phyloP scores from a whole-genome alignment of 768 basidiomycete genomes.

The Tricholoma matsutake region DNA sequence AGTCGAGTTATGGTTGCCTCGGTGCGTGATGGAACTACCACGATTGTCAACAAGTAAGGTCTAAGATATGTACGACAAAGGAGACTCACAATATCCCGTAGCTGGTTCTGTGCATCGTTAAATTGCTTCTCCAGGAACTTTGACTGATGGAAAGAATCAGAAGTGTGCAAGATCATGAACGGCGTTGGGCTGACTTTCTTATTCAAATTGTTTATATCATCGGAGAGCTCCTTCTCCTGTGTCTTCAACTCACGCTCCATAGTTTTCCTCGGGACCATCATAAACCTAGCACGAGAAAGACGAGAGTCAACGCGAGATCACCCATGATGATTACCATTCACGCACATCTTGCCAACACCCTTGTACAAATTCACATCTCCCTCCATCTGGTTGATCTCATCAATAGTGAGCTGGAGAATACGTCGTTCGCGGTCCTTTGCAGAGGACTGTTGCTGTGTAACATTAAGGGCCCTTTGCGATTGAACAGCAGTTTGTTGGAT shows the following conservation, averaged over 20 bases:
- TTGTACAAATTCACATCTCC: conserved; percentile 84
- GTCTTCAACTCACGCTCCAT: conserved; percentile 74
- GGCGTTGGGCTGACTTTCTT: conserved; percentile 66
- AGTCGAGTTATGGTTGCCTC: conserved; percentile 29
- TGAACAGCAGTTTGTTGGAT: conserved; percentile 89
- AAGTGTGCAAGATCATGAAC: not conserved
- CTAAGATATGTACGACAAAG: not conserved
- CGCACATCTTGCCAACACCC: conserved; percentile 94
- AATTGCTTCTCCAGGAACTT: conserved; percentile 95
- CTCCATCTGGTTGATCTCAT: conserved; percentile 71
- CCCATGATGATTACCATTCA: not conserved
- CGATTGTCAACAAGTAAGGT: not conserved
- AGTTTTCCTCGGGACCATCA: conserved; percentile 75
- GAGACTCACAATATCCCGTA: conserved; percentile 75
- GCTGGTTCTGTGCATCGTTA: conserved; percentile 82
- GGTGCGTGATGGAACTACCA: conserved; percentile 56
- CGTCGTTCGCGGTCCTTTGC: conserved; percentile 87
- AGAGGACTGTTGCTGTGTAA: conserved; percentile 71
- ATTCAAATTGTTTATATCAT: conserved; percentile 75
- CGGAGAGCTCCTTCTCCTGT: conserved; percentile 80
- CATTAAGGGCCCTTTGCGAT: conserved; percentile 74
- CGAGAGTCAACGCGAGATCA: not conserved
- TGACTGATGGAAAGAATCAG: conserved; percentile 40
- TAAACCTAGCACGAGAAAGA: conserved; percentile 59
- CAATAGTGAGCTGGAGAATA: conserved; percentile 85